Conservation (phyloP, 1,284 basidiomycete species). For the Phenoliferia sp. region DNA sequence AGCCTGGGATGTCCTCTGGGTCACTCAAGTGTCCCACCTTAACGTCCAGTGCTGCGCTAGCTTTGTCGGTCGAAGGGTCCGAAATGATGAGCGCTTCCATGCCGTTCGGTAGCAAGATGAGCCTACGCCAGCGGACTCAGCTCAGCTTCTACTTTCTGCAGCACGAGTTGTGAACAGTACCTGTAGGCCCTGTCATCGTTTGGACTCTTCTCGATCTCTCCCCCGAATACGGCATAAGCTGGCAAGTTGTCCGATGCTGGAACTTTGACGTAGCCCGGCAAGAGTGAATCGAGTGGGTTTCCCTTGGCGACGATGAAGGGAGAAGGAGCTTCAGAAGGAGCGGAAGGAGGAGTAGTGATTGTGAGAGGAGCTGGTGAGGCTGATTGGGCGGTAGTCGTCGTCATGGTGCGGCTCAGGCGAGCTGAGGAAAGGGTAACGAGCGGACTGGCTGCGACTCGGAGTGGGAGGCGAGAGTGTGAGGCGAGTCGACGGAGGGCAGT, state of each 20-base stretch:
- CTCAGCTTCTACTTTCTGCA: not conserved
- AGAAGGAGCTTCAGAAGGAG: conserved; percentile 22
- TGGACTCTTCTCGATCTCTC: conserved; percentile 65
- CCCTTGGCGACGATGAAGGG: conserved; percentile 18
- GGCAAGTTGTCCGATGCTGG: conserved; percentile 6
- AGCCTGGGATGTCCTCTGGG: conserved; percentile 52
- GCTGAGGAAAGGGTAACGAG: too few relatives aligned
- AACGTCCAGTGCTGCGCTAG: conserved; percentile 90
- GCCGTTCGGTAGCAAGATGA: conserved; percentile 81
- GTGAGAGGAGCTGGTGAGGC: too few relatives aligned
- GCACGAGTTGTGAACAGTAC: not conserved
- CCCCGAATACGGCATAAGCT: conserved; percentile 53
- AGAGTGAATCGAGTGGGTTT: conserved; percentile 17
- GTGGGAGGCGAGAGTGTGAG: too few relatives aligned
- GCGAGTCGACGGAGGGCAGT: too few relatives aligned
- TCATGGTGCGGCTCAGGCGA: too few relatives aligned
- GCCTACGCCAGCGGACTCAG: conserved; percentile 38
- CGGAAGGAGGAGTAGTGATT: too few relatives aligned
- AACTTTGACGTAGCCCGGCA: conserved; percentile 11
- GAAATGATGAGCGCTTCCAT: conserved; percentile 81
- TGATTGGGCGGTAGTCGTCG: too few relatives aligned
- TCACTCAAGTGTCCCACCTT: conserved; percentile 92
- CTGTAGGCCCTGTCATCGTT: conserved; percentile 71
- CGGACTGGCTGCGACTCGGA: too few relatives aligned
- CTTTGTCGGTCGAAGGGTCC: conserved; percentile 86